Percentiles rank a stretch among this genome's conserved stretches.
Evolutionary conservation across 805 yeast genomes (phyloP).

Genomic region (Teunomyces lycoperdinae): DNA sequence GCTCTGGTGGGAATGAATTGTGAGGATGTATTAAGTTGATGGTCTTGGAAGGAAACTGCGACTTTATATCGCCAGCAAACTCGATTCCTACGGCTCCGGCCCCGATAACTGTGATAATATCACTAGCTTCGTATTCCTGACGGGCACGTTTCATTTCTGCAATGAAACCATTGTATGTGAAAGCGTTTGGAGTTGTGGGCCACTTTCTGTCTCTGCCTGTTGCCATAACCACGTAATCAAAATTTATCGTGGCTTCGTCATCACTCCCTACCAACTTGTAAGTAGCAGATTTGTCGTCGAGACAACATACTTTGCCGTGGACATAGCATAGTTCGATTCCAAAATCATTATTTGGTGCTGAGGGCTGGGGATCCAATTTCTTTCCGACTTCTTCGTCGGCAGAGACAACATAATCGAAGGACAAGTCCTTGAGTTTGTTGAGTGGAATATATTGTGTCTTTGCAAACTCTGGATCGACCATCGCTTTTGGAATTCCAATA

Average conservation of each 20-base stretch:
- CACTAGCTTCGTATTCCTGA: constrained; percentile 28
- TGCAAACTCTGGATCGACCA: constrained; percentile 39
- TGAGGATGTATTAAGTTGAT: constrained; percentile 42
- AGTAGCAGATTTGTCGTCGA: constrained; percentile 24
- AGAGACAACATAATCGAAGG: constrained; percentile 27
- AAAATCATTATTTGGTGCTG: constrained; percentile 9
- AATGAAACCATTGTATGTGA: constrained; percentile 32
- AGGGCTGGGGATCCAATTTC: constrained; percentile 5
- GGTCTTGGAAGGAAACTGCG: constrained; percentile 26
- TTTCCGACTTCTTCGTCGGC: constrained; percentile 17
- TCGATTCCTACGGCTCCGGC: constrained; percentile 46
- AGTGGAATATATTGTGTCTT: constrained; percentile 35
- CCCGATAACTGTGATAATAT: constrained; percentile 42
- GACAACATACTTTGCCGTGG: constrained; percentile 31
- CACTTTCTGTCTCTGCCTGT: constrained; percentile 51
- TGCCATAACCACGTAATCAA: constrained; percentile 48
- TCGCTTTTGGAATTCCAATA: constrained; percentile 38
- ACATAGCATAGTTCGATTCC: constrained; percentile 26
- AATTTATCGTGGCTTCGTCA: constrained; percentile 18
- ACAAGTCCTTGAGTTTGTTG: constrained; percentile 24
- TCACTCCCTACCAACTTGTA: constrained; percentile 17
- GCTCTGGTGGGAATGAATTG: constrained; percentile 35
- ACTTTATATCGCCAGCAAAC: constrained; percentile 40
- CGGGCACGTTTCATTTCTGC: constrained; percentile 41
- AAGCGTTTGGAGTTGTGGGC: constrained; percentile 54